Evolutionary conservation across 2,329 filamentous ascomycete species (phyloP).

Genomic region (Colletotrichum scovillei): DNA sequence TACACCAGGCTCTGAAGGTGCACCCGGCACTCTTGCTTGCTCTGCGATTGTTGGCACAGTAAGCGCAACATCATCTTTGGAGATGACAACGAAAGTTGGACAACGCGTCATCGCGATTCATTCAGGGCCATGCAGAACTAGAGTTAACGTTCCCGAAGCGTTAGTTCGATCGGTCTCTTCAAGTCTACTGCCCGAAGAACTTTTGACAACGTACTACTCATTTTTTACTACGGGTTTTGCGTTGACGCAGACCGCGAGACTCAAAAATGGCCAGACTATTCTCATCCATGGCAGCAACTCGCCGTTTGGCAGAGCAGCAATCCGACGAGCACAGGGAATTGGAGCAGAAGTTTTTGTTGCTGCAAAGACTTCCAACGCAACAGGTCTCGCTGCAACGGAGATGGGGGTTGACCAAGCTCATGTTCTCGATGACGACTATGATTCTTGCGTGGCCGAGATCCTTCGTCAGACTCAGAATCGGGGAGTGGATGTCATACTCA

Average conservation of each 20-base stretch:
- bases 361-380: constrained; percentile 31
- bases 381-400: constrained; percentile 51
- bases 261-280: constrained; percentile 44
- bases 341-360: constrained; percentile 47
- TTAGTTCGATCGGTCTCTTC: background rate
- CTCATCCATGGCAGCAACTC: constrained; percentile 50
- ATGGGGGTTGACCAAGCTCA: constrained; percentile 49
- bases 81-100: background rate
- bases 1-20: too few species aligned
- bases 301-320: constrained; percentile 48
- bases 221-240: background rate
- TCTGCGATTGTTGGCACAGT: background rate
- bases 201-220: background rate
- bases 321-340: constrained; percentile 41
- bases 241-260: constrained; percentile 43
- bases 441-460: constrained; percentile 37
- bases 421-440: constrained; percentile 43
- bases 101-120: background rate
- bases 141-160: background rate
- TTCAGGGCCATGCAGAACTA: background rate
- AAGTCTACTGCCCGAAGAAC: background rate
- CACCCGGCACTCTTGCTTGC: too few species aligned
- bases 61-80: background rate
- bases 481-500: constrained; percentile 45
- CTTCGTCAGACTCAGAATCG: constrained; percentile 41